Evolutionary conservation across 2,329 filamentous ascomycete genomes (phyloP), one percentile per base, ranked within the genome.

Genomic region (Podosphaera fusca): DNA sequence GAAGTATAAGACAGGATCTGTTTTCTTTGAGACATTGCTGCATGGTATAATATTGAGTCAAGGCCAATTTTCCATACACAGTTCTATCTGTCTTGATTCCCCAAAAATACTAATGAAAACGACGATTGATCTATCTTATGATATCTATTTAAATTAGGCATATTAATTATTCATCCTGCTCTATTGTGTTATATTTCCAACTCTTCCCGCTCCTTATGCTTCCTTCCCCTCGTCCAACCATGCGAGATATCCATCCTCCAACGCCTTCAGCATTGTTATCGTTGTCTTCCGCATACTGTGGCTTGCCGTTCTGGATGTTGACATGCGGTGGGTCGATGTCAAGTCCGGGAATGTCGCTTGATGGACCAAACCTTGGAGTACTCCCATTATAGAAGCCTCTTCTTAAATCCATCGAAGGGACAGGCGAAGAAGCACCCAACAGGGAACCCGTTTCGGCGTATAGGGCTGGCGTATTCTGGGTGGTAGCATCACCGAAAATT

Each of bases 401-500:
- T 55, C 82, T 79, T 52, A 88, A 78, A 62, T 86, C 82, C 62
- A 87, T 79, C 9, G 84, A 89, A 38, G 84, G 84, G 7, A 85
- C 78, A 1, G 86, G 86, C n/a, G 89, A 95, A 49, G 81, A 80
- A 45, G 77, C 76, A 50, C 82, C 79, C 69, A 94, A 81, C 9
- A 95, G 74, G 2, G 87, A 87, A n/a, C 85, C 87, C 7, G 82
- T 81, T 70, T 95, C 88, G 10, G 82, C 82, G 58, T 81, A 77
- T 1, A 87, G 75, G 50, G 81, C 80, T 1, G 90, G 89, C 0
- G 90, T 95, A 4, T 81, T 79, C 71, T 86, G 82, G 9, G 83
- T 79, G 33, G 86, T 92, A 40, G 89, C 86, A 69, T 98, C 92
- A 61, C 92, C 92, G 66, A 98, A 98, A 14, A 98, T 72, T 2